Evolutionary conservation across 768 basidiomycete genomes (phyloP).

Genomic region (Favolaschia claudopus): DNA sequence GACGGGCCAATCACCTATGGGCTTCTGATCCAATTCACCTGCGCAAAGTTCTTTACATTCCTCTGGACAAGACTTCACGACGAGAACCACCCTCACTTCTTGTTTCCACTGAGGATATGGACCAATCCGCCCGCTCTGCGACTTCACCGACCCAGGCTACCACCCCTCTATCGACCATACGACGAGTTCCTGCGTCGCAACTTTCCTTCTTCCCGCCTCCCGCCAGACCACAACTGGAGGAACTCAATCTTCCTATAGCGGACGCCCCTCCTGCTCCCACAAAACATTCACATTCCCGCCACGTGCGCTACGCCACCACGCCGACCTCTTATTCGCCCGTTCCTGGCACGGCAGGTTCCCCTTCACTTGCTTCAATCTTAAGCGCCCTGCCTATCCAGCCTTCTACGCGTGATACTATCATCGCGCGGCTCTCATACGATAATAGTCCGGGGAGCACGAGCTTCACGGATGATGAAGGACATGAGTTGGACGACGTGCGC

Average conservation of each 20-base stretch:
- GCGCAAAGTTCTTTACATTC: constrained; percentile 83
- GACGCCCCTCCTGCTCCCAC: constrained; percentile 15
- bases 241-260: constrained; percentile 19
- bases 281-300: constrained; percentile 23
- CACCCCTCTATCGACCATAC: constrained; percentile 40
- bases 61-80: constrained; percentile 65
- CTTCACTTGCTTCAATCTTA: constrained; percentile 51
- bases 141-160: constrained; percentile 11
- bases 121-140: constrained; percentile 13
- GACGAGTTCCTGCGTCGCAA: constrained; percentile 57
- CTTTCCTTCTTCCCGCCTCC: constrained; percentile 65
- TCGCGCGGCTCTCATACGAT: constrained; percentile 63
- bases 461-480: constrained; percentile 47
- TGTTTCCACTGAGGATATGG: constrained; percentile 23
- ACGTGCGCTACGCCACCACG: constrained; percentile 23
- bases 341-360: constrained; percentile 15
- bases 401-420: constrained; percentile 63
- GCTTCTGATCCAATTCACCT: constrained; percentile 91
- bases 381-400: constrained; percentile 57
- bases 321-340: constrained; percentile 13
- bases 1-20: constrained; percentile 93
- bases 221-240: constrained; percentile 28
- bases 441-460: constrained; percentile 49
- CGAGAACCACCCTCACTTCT: constrained; percentile 25
- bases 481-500: constrained; percentile 52